Conservation (phyloP, 805 yeast species). For the Monosporozyma solicola region DNA sequence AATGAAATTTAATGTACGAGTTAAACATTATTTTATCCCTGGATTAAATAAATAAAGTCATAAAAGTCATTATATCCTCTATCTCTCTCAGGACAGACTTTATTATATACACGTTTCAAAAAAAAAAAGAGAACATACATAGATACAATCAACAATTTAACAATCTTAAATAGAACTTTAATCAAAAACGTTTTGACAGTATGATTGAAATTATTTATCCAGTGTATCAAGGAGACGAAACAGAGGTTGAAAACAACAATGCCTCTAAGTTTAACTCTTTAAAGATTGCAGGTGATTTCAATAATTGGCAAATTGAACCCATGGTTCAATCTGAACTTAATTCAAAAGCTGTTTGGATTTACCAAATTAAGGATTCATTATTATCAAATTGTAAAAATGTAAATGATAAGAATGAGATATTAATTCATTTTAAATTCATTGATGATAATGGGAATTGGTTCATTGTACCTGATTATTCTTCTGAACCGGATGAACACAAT, state of each 20-base stretch:
- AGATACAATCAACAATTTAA: not conserved
- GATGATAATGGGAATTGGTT: slow-evolving; percentile 26
- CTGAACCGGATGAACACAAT: slow-evolving; percentile 30
- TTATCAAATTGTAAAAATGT: slow-evolving; percentile 6
- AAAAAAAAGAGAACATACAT: not conserved
- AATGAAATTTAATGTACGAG: not conserved
- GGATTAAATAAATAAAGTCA: not conserved
- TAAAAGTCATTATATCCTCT: not conserved
- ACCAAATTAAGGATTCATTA: slow-evolving; percentile 10
- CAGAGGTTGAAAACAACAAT: not conserved
- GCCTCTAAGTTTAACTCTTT: slow-evolving; percentile 11
- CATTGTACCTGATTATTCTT: slow-evolving; percentile 21
- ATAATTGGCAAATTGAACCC: slow-evolving; percentile 25
- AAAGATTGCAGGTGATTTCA: slow-evolving; percentile 34
- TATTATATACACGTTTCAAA: not conserved
- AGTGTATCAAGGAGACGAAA: not conserved
- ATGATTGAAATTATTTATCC: slow-evolving; percentile 5
- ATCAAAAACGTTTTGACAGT: not conserved
- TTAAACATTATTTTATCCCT: not conserved
- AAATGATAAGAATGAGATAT: not conserved
- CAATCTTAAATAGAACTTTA: not conserved
- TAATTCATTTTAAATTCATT: slow-evolving; percentile 22
- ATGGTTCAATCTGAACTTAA: not conserved
- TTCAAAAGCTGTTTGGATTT: slow-evolving; percentile 22
- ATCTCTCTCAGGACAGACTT: not conserved